Percentiles rank a stretch among this genome's conserved stretches.
These are phyloP conservation scores for Xylariaceae sp. DNA, from an alignment of 2,329 filamentous ascomycete genomes.

Conservation along the genomic window DNA sequence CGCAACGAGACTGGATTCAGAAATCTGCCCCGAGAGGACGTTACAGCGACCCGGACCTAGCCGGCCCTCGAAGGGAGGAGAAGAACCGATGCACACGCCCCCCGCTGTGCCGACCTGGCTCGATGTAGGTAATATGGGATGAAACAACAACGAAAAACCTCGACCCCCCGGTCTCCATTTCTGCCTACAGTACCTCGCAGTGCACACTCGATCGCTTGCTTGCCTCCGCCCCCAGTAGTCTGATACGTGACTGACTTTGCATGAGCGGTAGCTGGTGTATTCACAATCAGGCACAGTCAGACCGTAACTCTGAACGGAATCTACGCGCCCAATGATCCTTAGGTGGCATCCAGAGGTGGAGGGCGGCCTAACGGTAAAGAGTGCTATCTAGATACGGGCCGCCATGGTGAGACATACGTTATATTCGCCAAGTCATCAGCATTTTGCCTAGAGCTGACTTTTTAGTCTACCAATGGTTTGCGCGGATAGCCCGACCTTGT, in stretches of 20 bases:
- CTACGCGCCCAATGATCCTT: conserved; percentile 9
- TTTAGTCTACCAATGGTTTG: conserved; percentile 24
- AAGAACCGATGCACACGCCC: conserved; percentile 10
- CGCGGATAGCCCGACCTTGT: conserved; percentile 31
- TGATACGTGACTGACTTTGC: conserved; percentile 1
- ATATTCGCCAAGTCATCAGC: conserved; percentile 23
- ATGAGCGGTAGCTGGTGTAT: conserved; percentile 4
- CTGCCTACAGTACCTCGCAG: neutral
- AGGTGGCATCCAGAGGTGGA: conserved; percentile 1
- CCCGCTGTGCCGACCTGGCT: conserved; percentile 11
- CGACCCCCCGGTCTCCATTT: neutral
- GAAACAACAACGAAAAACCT: conserved; percentile 12
- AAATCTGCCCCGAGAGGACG: conserved; percentile 9
- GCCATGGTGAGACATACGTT: conserved; percentile 13
- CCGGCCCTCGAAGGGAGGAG: neutral
- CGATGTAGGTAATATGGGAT: conserved; percentile 12
- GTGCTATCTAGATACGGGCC: neutral
- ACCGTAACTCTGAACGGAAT: conserved; percentile 11
- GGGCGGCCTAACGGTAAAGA: neutral
- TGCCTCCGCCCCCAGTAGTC: neutral
- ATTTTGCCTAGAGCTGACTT: conserved; percentile 19
- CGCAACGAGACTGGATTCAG: conserved; percentile 18
- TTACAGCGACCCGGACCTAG: conserved; percentile 6
- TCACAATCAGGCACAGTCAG: conserved; percentile 2
- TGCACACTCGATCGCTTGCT: neutral